Base-by-base conservation (phyloP, 2,329 filamentous ascomycete genomes). In the Penicillium brasilianum region DNA sequence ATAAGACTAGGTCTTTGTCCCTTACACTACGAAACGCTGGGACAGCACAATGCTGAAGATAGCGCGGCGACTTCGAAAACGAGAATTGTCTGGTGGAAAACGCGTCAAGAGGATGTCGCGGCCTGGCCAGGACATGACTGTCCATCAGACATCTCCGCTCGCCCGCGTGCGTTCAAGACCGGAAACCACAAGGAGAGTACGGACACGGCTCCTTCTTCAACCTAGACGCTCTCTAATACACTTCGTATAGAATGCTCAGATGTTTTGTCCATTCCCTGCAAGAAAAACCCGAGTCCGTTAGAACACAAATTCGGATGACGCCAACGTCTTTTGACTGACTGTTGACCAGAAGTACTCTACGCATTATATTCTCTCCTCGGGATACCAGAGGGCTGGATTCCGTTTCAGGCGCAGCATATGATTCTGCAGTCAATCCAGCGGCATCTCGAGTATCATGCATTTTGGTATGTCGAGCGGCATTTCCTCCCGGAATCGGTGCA, bases 301-400 rank as follows among this genome's bases (percentile, higher is more conserved):
- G 41, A 44, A 32, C 46, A 49, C 14, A 49, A 46, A 28, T 32
- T 49, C 46, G 46, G 46, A 49, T 49, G 25, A 30, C n/a, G 22
- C 46, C 14, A 49, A 30, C 16, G 46, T 11, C 46, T 49, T 30
- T 49, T 6, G 6, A 49, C 25, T 49, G 46, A 49, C 46, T 32
- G 28, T 49, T 32, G 25, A 49, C 46, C 9, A 49, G 41, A 22
- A 46, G 41, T 46, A 13, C 41, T 46, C 18, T 22, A 25, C 11
- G 41, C 41, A 14, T 6, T 46, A 46, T 46, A 46, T 46, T 46
- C n/a, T 46, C n/a, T 46, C n/a, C 10, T 46, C 8, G 41, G 22
- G 46, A 49, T 49, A 32, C 46, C 16, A 32, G 25, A 10, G 25
- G 46, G 46, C 25, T 13, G 46, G 28, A 9, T 49, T 49, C n/a